Conservation (phyloP, 2,329 filamentous ascomycete species). For the Fusarium papillatum region DNA sequence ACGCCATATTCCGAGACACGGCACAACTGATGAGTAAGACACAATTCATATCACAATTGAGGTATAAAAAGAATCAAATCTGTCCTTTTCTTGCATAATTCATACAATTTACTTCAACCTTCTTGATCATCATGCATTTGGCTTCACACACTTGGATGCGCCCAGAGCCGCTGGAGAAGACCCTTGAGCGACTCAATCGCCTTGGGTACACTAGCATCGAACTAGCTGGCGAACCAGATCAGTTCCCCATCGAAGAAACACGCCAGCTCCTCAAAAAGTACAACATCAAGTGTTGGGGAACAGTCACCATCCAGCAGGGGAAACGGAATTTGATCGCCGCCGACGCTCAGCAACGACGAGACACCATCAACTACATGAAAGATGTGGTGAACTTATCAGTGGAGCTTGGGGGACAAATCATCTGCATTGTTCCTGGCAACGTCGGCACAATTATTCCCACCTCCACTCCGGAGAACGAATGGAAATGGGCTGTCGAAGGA, state of each 20-base stretch:
- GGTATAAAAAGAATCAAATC: neutral
- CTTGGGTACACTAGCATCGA: constrained; percentile 35
- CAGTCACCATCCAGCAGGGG: constrained; percentile 35
- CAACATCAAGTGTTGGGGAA: constrained; percentile 31
- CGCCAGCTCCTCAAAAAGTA: constrained; percentile 28
- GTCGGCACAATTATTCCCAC: constrained; percentile 24
- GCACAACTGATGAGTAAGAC: neutral
- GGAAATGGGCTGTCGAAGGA: constrained; percentile 33
- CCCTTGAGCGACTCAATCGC: constrained; percentile 19
- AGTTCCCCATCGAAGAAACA: constrained; percentile 9
- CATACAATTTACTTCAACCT: neutral
- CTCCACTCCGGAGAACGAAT: constrained; percentile 33
- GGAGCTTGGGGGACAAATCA: constrained; percentile 27
- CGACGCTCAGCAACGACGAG: constrained; percentile 23
- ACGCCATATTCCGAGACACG: neutral
- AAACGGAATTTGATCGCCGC: constrained; percentile 30
- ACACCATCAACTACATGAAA: constrained; percentile 34
- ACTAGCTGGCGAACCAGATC: constrained; percentile 27
- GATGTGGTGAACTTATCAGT: constrained; percentile 28
- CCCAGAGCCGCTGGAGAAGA: constrained; percentile 31
- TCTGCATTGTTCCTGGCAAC: constrained; percentile 21
- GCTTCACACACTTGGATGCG: constrained; percentile 41
- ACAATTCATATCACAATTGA: too few species aligned
- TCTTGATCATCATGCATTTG: constrained; percentile 24
- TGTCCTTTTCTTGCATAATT: neutral